Evolutionary conservation across 768 basidiomycete species (phyloP).

Genomic region (Amanita rimosa): DNA sequence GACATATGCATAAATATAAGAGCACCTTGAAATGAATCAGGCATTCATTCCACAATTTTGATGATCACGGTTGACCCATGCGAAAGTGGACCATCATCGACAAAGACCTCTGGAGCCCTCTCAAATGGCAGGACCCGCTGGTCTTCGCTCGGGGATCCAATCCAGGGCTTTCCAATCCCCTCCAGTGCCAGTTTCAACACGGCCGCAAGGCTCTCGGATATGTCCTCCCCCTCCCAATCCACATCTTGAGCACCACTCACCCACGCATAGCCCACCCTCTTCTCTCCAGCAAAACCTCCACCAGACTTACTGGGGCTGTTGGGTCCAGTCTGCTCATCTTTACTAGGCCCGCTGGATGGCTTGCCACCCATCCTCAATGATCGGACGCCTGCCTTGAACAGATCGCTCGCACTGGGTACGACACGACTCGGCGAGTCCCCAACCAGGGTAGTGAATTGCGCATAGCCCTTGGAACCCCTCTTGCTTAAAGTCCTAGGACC

Average conservation of each 20-base stretch:
- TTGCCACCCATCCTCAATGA: constrained; percentile 30
- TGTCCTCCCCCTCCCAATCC: constrained; percentile 74
- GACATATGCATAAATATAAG: not conserved
- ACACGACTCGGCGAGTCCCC: constrained; percentile 57
- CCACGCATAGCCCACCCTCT: constrained; percentile 67
- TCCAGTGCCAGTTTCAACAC: constrained; percentile 31
- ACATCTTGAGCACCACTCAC: constrained; percentile 72
- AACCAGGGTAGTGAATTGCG: constrained; percentile 72
- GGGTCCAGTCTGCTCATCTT: constrained; percentile 1
- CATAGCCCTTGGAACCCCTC: constrained; percentile 13
- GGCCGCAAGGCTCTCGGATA: constrained; percentile 36
- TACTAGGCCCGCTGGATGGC: constrained; percentile 4
- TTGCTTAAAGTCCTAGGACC: constrained; percentile 13
- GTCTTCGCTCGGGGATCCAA: constrained; percentile 21
- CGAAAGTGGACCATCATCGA: constrained; percentile 23
- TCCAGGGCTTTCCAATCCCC: constrained; percentile 32
- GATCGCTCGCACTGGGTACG: constrained; percentile 61
- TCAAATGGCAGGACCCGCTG: constrained; percentile 40
- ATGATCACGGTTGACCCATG: constrained; percentile 35
- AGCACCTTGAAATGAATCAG: not conserved
- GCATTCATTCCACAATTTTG: constrained; percentile 25
- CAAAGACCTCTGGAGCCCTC: constrained; percentile 35
- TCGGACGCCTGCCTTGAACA: constrained; percentile 63
- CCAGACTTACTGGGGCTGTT: constrained; percentile 1
- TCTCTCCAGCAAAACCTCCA: constrained; percentile 17